phyloP scores from a whole-genome alignment of 306 rosid species.

The Geum urbanum region DNA sequence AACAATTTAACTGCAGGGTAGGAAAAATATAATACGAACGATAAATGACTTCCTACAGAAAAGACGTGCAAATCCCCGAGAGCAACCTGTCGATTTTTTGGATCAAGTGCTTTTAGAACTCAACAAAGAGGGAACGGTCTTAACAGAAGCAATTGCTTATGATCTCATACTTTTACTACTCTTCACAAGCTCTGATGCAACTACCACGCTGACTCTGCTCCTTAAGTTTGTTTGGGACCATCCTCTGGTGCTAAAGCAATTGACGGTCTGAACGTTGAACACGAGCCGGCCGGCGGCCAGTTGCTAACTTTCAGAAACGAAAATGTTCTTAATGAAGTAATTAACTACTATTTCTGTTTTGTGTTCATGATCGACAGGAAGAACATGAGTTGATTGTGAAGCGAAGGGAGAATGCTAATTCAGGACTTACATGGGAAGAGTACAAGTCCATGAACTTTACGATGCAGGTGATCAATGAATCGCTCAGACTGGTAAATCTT shows the following conservation, averaged over 20 bases:
- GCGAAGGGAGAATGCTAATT: neutral
- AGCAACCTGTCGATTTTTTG: conserved; percentile 58
- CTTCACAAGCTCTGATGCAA: conserved; percentile 88
- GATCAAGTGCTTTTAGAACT: conserved; percentile 73
- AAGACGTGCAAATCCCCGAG: conserved; percentile 45
- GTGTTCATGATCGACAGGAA: conserved; percentile 47
- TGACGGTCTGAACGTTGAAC: conserved; percentile 52
- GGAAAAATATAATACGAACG: conserved; percentile 76
- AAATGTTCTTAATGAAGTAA: conserved; percentile 13
- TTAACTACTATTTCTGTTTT: conserved; percentile 11
- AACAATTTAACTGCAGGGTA: conserved; percentile 49
- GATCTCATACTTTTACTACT: conserved; percentile 89
- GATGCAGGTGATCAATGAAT: conserved; percentile 89
- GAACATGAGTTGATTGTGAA: conserved; percentile 54
- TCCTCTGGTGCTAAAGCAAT: conserved; percentile 62
- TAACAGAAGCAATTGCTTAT: conserved; percentile 73
- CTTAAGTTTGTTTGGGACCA: conserved; percentile 54
- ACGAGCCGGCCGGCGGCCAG: no score
- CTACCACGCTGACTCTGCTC: conserved; percentile 78
- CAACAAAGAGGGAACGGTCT: conserved; percentile 64
- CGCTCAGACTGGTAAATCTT: conserved; percentile 84
- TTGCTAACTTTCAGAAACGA: neutral
- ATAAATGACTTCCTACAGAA: conserved; percentile 66
- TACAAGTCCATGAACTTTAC: neutral
- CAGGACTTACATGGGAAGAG: neutral